Conservation (phyloP, 208 protist species). For the Leishmania turanica region DNA sequence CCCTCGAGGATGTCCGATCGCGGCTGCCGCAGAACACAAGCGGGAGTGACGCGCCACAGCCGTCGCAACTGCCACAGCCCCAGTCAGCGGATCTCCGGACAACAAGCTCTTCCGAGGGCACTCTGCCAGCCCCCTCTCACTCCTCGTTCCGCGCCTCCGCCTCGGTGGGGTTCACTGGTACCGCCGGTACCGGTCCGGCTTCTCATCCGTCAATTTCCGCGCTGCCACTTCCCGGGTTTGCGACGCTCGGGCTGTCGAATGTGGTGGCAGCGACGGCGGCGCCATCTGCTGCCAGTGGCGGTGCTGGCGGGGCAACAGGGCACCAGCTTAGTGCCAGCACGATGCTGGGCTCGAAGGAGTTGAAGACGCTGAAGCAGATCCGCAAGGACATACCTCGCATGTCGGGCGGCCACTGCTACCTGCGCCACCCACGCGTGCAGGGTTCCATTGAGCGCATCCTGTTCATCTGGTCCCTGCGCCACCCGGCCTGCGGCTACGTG, state of each 20-base stretch:
- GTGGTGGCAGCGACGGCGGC: neutral
- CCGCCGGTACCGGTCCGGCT: neutral
- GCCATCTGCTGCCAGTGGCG: neutral
- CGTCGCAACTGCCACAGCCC: neutral
- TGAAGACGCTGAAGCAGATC: slow-evolving; percentile 80
- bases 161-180: neutral
- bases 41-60: neutral
- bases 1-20: slow-evolving; percentile 10
- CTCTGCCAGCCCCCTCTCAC: neutral
- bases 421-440: slow-evolving; percentile 71
- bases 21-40: neutral
- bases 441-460: slow-evolving; percentile 85
- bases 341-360: slow-evolving; percentile 52
- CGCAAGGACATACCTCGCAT: slow-evolving; percentile 91
- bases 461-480: slow-evolving; percentile 93
- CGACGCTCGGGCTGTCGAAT: neutral
- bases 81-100: neutral
- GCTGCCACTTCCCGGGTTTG: neutral
- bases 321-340: slow-evolving; percentile 37
- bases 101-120: neutral
- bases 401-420: slow-evolving; percentile 61
- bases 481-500: slow-evolving; percentile 94
- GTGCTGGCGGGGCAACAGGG: neutral
- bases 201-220: too few relatives aligned
- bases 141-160: neutral